Conservation (phyloP, 306 rosid species). For the Erythrophleum fordii region DNA sequence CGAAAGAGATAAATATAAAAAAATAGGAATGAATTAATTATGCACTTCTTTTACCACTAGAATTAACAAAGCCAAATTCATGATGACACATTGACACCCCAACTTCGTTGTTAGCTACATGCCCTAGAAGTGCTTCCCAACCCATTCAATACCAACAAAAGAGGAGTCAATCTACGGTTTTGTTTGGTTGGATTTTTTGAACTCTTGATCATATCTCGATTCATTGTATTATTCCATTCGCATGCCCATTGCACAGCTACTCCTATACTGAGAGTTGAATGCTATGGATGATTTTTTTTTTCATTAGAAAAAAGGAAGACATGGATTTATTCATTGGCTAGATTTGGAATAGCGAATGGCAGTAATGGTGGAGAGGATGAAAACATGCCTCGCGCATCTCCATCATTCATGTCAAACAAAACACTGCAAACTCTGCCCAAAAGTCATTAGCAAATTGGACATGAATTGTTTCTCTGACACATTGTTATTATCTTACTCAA, state of each 20-base stretch:
- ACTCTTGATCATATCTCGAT: slow-evolving; percentile 34
- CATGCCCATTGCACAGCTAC: slow-evolving; percentile 21
- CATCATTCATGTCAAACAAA: slow-evolving; percentile 33
- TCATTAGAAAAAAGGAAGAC: not conserved
- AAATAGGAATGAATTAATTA: not conserved
- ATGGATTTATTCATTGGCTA: slow-evolving; percentile 6
- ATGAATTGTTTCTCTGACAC: slow-evolving; percentile 51
- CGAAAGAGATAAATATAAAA: not conserved
- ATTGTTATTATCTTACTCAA: slow-evolving; percentile 24
- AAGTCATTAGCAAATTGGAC: slow-evolving; percentile 28
- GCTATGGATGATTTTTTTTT: not conserved
- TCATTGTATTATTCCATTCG: not conserved
- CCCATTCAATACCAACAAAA: slow-evolving; percentile 26
- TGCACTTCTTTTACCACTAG: slow-evolving; percentile 28
- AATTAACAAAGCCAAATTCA: slow-evolving; percentile 22
- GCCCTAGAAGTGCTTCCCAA: slow-evolving; percentile 43
- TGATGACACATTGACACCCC: slow-evolving; percentile 46
- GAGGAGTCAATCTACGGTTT: not conserved
- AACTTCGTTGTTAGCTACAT: slow-evolving; percentile 39
- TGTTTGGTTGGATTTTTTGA: slow-evolving; percentile 9
- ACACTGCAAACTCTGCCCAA: slow-evolving; percentile 23
- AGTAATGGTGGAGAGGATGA: slow-evolving; percentile 30
- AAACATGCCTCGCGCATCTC: slow-evolving; percentile 50
- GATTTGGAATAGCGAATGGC: slow-evolving; percentile 33
- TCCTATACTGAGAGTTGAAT: slow-evolving; percentile 31